Base-by-base conservation (phyloP, 768 basidiomycete species). In the Mycena epipterygia region DNA sequence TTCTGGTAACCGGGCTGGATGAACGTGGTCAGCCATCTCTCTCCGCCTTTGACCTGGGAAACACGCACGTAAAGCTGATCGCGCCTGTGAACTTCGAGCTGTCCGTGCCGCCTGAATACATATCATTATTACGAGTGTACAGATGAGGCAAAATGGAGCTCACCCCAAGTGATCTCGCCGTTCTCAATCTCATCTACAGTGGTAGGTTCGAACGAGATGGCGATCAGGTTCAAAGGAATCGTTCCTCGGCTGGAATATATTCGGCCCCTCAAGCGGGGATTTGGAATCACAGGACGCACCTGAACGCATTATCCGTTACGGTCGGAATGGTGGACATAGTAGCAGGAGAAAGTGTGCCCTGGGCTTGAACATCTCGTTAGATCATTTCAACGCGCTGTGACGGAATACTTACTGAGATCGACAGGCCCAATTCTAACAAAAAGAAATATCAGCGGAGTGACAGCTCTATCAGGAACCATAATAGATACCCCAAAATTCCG, bases 401-500 rank as follows among this genome's bases (percentile, higher is more conserved):
- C 46, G 25, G 17, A 37, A 21, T 13, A 42, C 25, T 25, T 66
- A 37, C 19, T 88, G 53, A 89, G 75, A 60, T 72, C 79, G 29
- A 75, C 74, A n/a, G 88, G 88, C 9, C 88, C 88, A 44, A 89
- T 80, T 27, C 86, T 88, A 30, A 32, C 27, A 23, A 61, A 13
- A 27, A 51, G 41, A 46, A 33, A 35, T 25, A 59, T 33, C 56
- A 27, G 41, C 57, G n/a, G 41, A 44, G n/a, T 19, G 21, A 14
- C 42, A 17, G 5, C 35, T 33, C n/a, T 29, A 33, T 12, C 14
- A 16, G 39, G 9, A 30, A 53, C 21, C 19, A 6, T 5, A 11
- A 14, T 23, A 68, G 80, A 32, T 74, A 85, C 84, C 88, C 87
- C 23, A 88, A 48, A 67, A 88, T 86, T 1, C 87, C 88, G 60